Percentiles rank a stretch among this genome's conserved stretches.
Evolutionary conservation across 176 grass and related monocot genomes (phyloP).

Genomic region (Triticum dicoccoides): DNA sequence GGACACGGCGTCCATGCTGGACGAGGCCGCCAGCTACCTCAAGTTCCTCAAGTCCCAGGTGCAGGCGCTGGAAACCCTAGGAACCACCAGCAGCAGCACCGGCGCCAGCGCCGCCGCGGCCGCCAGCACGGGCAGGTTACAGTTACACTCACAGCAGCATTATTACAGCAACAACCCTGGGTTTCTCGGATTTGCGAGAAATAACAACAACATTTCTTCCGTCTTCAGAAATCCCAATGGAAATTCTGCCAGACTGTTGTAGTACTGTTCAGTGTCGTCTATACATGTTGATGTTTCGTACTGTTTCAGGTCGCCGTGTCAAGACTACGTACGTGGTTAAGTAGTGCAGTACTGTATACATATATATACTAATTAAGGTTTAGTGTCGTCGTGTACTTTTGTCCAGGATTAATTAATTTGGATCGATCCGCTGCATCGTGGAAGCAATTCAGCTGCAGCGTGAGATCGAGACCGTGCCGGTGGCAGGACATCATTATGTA

Average conservation of each 20-base stretch:
- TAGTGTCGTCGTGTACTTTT: neutral
- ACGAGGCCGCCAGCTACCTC: slow-evolving; percentile 92
- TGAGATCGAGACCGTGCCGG: neutral
- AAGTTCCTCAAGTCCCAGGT: slow-evolving; percentile 95
- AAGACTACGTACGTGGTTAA: neutral
- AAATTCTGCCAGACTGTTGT: slow-evolving; percentile 26
- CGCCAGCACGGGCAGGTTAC: slow-evolving; percentile 11
- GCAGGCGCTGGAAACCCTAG: slow-evolving; percentile 80
- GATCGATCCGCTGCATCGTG: slow-evolving; percentile 10
- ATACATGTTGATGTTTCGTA: slow-evolving; percentile 26
- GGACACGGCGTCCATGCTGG: slow-evolving; percentile 93
- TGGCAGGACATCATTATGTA: neutral
- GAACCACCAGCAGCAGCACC: neutral
- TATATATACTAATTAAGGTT: neutral
- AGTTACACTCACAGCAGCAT: neutral
- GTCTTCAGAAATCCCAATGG: slow-evolving; percentile 33
- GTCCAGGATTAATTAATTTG: neutral
- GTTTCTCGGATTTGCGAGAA: slow-evolving; percentile 30
- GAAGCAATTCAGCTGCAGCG: neutral
- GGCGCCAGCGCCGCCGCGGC: neutral
- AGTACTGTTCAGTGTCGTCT: slow-evolving; percentile 24
- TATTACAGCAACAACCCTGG: neutral
- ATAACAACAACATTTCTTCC: slow-evolving; percentile 28
- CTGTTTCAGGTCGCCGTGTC: slow-evolving; percentile 6
- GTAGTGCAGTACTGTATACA: neutral